phyloP scores from a whole-genome alignment of 257 asterid species.

The Solanum corneliomulleri region DNA sequence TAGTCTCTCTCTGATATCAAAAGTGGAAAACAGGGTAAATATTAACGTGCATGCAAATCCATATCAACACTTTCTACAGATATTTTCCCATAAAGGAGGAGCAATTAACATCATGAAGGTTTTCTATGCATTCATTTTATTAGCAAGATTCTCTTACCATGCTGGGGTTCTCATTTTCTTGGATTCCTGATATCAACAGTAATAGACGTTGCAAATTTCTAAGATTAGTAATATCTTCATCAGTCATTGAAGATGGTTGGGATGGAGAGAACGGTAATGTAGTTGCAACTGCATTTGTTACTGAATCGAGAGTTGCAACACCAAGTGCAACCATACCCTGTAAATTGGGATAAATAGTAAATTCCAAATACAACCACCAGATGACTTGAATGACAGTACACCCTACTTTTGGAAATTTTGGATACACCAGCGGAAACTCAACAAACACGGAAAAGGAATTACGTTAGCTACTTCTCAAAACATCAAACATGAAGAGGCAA shows the following conservation, averaged over 20 bases:
- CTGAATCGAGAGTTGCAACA: conserved; percentile 56
- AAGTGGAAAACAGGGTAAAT: neutral
- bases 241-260: conserved; percentile 42
- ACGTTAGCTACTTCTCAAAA: neutral
- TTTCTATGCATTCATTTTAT: neutral
- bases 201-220: conserved; percentile 65
- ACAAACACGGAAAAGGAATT: neutral
- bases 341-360: neutral
- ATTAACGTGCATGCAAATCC: neutral
- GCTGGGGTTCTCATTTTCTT: conserved; percentile 26
- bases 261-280: conserved; percentile 51
- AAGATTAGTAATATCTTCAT: conserved; percentile 69
- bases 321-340: conserved; percentile 98
- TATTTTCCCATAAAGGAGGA: neutral
- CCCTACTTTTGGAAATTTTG: neutral
- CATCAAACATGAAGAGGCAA: neutral
- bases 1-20: neutral
- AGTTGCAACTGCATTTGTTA: conserved; percentile 32
- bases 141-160: conserved; percentile 21
- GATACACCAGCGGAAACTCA: neutral
- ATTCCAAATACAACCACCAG: neutral
- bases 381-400: neutral
- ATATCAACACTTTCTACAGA: neutral
- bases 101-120: neutral
- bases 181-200: conserved; percentile 45